Evolutionary conservation across 441 rosid genomes (phyloP), one percentile per base, ranked within the genome.

Genomic region (Lepidium campestre): DNA sequence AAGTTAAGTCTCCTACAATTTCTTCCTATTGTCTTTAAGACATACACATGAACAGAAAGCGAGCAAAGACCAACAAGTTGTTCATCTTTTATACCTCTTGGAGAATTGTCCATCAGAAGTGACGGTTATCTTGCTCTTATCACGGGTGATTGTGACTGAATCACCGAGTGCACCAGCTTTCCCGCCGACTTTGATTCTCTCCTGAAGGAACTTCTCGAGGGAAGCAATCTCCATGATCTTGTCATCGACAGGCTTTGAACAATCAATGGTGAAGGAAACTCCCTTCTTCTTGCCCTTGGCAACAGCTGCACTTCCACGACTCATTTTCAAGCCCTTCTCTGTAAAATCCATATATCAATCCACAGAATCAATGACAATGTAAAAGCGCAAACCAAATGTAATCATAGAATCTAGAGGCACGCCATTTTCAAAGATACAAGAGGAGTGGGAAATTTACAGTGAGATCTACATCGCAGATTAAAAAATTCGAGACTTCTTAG

Each of bases 241-340:
- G 70, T 72, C 81, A 57, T 84, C 83, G 3, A 75, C 86, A 3
- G 92, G 94, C 85, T 90, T 90, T 3, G 83, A 73, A 53, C 96
- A 90, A 42, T 90, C 96, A 25, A 90, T 83, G 47, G 83, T 69
- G 82, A 87, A 86, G 65, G 81, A 67, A 4, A 77, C 92, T 31
- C 87, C 88, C 83, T 86, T 90, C 90, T 87, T 90, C 92, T 87
- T 90, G 42, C 94, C 94, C 81, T 84, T 87, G 34, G 79, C 75
- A 10, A 79, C 84, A 10, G 82, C 79, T 40, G 76, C 87, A 61
- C 40, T 59, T 48, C 83, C 80, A 41, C 75, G 64, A 53, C 82
- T 74, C 86, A 82, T 80, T 68, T 74, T 27, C 6, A 25, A 63
- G 35, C 20, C 66, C 70, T 67, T 47, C 68, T 42, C 47, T 62